Evolutionary conservation across 1,284 basidiomycete species (phyloP), one percentile per base, ranked within the genome.

Genomic region (Sporisorium sorghi): DNA sequence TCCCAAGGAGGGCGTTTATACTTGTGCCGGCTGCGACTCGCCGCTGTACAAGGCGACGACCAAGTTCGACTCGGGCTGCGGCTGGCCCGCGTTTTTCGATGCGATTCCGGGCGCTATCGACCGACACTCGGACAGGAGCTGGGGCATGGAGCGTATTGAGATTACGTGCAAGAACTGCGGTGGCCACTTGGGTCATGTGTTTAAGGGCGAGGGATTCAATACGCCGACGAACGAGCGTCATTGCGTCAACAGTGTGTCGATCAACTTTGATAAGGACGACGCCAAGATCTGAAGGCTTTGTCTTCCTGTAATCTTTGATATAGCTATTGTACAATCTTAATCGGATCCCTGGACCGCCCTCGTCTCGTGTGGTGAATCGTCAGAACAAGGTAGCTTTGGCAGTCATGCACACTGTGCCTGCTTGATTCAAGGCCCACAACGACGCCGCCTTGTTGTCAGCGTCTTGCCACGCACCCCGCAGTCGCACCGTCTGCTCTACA

Each of bases 71-170:
- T 93, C 92, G 60, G 93, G 93, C 11, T 97, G 94, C 81, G 94
- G 94, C 32, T 97, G 94, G 94, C 94, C 94, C n/a, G 94, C 94
- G 0, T 97, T 95, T 88, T 97, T 92, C 83, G 94, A 96, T 82
- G 92, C 93, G 3, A 90, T 97, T 63, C 94, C 94, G 1, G 94
- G 94, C 35, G 93, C 94, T 14, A 92, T 97, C n/a, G 88, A 85
- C 58, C 88, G 87, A 42, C 85, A 86, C 50, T 84, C 85, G 48
- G 86, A 87, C 76, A 68, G 74, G 26, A 84, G 85, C 12, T 85
- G 85, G 77, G 86, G 86, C 44, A 86, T 86, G 86, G 76, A 79
- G 53, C 67, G 91, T 64, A 92, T 86, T 7, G 92, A 93, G 85
- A 93, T 94, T 50, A 91, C 89, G 23, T 93, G 92, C 82, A 88